phyloP scores from a whole-genome alignment of 1,139 yeast species.

The Geotrichum phurueaensis region DNA sequence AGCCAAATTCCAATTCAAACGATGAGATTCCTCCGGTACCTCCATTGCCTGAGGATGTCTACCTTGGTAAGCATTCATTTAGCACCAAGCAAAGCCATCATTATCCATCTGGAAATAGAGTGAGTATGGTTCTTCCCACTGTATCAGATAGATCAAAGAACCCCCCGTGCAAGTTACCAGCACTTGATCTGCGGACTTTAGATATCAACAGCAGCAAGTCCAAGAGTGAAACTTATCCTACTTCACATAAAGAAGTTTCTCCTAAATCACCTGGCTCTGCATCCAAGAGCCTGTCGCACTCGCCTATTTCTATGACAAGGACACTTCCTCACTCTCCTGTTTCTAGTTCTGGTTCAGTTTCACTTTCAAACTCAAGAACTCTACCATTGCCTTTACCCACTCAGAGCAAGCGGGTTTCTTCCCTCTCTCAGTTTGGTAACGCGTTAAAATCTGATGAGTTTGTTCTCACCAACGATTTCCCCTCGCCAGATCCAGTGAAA shows the following conservation, averaged over 20 bases:
- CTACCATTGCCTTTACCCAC: not conserved
- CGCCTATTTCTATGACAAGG: not conserved
- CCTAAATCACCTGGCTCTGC: not conserved
- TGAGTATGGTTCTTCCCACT: slow-evolving; percentile 11
- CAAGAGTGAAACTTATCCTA: not conserved
- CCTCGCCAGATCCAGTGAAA: not conserved
- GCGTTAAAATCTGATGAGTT: not conserved
- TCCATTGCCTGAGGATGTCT: slow-evolving; percentile 17
- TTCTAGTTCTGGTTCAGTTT: not conserved
- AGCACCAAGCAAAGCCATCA: not conserved
- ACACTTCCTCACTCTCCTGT: not conserved
- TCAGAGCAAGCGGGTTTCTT: not conserved
- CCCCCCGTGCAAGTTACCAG: not conserved
- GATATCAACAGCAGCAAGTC: not conserved
- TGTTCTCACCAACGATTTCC: not conserved
- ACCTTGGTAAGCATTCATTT: slow-evolving; percentile 8
- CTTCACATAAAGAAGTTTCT: not conserved
- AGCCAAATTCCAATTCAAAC: slow-evolving; percentile 8
- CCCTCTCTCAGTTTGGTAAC: not conserved
- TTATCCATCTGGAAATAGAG: not conserved
- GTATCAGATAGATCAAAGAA: not conserved
- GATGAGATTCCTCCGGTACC: slow-evolving; percentile 19
- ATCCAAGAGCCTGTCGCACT: not conserved
- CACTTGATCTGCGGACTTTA: not conserved
- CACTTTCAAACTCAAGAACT: not conserved